Evolutionary conservation across 148 eudicot species (phyloP).

Genomic region (Persicaria tinctoria): DNA sequence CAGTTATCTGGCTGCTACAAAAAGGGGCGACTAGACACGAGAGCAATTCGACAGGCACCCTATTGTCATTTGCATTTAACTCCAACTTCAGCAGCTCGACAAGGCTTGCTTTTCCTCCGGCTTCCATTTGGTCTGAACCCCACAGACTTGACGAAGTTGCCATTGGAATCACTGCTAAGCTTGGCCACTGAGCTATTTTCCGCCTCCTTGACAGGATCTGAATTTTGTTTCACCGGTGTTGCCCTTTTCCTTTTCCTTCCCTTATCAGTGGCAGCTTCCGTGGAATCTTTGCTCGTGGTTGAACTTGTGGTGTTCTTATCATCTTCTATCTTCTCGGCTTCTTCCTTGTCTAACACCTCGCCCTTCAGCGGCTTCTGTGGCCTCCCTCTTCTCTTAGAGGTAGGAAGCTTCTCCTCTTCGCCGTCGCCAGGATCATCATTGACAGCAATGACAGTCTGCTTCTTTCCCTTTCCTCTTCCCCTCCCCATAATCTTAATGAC

Average conservation of each 20-base stretch:
- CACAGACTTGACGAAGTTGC: constrained; percentile 31
- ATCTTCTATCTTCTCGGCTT: background rate
- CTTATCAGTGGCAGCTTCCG: constrained; percentile 29
- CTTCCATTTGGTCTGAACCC: constrained; percentile 70
- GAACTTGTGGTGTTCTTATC: background rate
- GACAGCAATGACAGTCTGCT: background rate
- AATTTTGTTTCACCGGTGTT: constrained; percentile 27
- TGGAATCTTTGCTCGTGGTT: constrained; percentile 12
- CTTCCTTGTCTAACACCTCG: background rate
- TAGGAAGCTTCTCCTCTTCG: constrained; percentile 10
- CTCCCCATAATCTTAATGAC: constrained; percentile 6
- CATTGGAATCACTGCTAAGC: constrained; percentile 8
- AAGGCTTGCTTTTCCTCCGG: constrained; percentile 68
- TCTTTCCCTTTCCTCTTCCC: constrained; percentile 17
- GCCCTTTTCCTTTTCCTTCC: constrained; percentile 53
- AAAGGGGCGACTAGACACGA: background rate
- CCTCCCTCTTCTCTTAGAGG: constrained; percentile 16
- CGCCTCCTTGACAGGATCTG: constrained; percentile 23
- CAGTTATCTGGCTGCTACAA: background rate
- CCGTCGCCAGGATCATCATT: background rate
- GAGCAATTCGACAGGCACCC: background rate
- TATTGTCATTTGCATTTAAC: constrained; percentile 50
- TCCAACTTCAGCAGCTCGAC: constrained; percentile 82
- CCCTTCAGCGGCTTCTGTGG: constrained; percentile 9
- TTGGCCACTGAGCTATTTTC: constrained; percentile 33